Evolutionary conservation across 1,284 basidiomycete species (phyloP), one percentile per base, ranked within the genome.

Genomic region (Cutaneotrichosporon dermatis): DNA sequence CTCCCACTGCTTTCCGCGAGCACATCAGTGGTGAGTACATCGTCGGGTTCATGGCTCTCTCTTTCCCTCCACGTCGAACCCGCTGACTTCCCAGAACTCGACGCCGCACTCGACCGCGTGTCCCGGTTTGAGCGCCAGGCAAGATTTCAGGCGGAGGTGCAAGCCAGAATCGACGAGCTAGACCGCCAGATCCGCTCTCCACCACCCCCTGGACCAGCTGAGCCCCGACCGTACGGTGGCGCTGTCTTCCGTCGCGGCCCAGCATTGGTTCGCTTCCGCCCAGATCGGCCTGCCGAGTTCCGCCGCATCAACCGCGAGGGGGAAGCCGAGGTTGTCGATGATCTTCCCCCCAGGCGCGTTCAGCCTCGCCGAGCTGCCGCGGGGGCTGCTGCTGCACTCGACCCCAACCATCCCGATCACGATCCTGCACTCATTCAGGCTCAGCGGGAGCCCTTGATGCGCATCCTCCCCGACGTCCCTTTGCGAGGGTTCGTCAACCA

Each of bases 161-260:
- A 13, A 35, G 10, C 16, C 11, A 9, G 13, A 11, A 36, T 13
- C 33, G 8, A 8, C 4, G 39, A 40, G 39, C 6, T 12, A 6
- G 37, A 52, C 37, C 51, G 16, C 10, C 34, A 52, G n/a, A 25
- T 52, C 4, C 51, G 51, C n/a, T 52, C 41, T 8, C 52, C 49
- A 15, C 49, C 34, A 13, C 49, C 48, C 3, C 12, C 48, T 15
- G 48, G 34, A 10, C 35, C n/a, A 4, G 48, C 35, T 15, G 48
- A 4, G 13, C 48, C 48, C 12, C 34, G 37, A 4, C 9, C 8
- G 7, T 40, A 25, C 37, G 37, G 50, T 3, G 12, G 67, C 12
- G 71, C 71, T 0, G 66, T 70, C 12, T 51, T 66, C 10, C 66
- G 67, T 25, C 34, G 35, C 1, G 69, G 68, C 4, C 34, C 58